A percentile compares a stretch with the other conserved stretches of the same genome.
Evolutionary conservation across 208 protist species (phyloP).

Genomic region (Leishmania tropica): DNA sequence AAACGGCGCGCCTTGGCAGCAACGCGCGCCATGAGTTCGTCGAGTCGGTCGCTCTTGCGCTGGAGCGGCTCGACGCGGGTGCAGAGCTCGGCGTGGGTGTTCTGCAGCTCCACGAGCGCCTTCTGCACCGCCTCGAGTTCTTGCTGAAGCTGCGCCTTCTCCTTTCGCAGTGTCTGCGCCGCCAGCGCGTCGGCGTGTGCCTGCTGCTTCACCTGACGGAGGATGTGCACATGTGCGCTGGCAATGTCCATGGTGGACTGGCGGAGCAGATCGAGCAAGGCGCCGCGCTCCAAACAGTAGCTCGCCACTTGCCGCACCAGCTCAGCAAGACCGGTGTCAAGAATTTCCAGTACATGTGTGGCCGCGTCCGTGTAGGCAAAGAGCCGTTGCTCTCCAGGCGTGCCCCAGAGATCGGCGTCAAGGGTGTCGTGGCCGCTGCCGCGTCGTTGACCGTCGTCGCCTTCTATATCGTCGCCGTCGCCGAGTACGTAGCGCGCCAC

Average conservation of each 20-base stretch:
- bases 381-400: conserved; percentile 49
- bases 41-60: conserved; percentile 67
- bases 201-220: conserved; percentile 68
- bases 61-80: conserved; percentile 43
- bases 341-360: conserved; percentile 52
- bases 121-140: background rate
- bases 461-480: conserved; percentile 13
- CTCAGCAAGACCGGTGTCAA: conserved; percentile 81
- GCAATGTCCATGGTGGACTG: conserved; percentile 72
- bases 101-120: conserved; percentile 22
- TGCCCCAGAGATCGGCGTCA: conserved; percentile 30
- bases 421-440: conserved; percentile 28
- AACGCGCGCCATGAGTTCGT: conserved; percentile 72
- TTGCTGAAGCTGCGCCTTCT: conserved; percentile 25
- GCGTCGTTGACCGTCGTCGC: background rate
- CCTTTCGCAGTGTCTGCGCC: conserved; percentile 33
- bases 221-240: conserved; percentile 54
- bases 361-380: conserved; percentile 67
- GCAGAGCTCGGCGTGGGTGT: conserved; percentile 17
- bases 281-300: conserved; percentile 79
- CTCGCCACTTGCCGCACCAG: conserved; percentile 69
- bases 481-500: conserved; percentile 61
- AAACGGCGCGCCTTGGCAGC: conserved; percentile 59
- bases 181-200: conserved; percentile 19
- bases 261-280: conserved; percentile 77